Conservation (phyloP, 108 stramenopile genomes). For the Pseudonitzschia multiseries region DNA sequence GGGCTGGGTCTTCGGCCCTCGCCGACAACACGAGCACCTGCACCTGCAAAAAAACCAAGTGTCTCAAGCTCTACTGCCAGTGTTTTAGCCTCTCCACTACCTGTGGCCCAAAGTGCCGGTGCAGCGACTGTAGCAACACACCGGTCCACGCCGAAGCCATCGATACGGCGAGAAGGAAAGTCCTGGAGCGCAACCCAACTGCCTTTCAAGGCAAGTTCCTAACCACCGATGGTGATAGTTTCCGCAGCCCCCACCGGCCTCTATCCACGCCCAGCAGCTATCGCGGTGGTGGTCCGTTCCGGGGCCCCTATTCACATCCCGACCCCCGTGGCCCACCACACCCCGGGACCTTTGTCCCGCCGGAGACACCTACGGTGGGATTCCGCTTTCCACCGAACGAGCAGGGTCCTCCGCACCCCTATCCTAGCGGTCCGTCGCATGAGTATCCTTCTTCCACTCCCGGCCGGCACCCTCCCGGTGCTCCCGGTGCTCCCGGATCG, state of each 20-base stretch:
- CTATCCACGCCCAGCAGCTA: neutral
- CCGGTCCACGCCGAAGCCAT: conserved; percentile 50
- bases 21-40: neutral
- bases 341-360: conserved; percentile 3
- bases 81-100: conserved; percentile 76
- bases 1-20: no score
- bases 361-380: conserved; percentile 19
- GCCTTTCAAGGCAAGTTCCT: conserved; percentile 78
- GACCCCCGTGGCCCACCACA: no score
- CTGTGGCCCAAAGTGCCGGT: conserved; percentile 70
- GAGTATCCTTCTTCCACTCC: neutral
- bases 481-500: neutral
- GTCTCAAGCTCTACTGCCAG: conserved; percentile 88
- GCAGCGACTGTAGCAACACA: conserved; percentile 70
- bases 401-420: neutral
- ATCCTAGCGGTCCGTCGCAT: no score
- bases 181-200: conserved; percentile 70
- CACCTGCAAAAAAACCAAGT: conserved; percentile 43
- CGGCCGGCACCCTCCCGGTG: neutral
- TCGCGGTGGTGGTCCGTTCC: neutral
- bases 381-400: conserved; percentile 8
- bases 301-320: conserved; percentile 5
- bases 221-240: neutral
- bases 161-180: conserved; percentile 44
- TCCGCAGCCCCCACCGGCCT: neutral